Percentiles rank a stretch among this genome's conserved stretches.
Evolutionary conservation across 345 rosid species (phyloP).

Genomic region (Acer saccharum): DNA sequence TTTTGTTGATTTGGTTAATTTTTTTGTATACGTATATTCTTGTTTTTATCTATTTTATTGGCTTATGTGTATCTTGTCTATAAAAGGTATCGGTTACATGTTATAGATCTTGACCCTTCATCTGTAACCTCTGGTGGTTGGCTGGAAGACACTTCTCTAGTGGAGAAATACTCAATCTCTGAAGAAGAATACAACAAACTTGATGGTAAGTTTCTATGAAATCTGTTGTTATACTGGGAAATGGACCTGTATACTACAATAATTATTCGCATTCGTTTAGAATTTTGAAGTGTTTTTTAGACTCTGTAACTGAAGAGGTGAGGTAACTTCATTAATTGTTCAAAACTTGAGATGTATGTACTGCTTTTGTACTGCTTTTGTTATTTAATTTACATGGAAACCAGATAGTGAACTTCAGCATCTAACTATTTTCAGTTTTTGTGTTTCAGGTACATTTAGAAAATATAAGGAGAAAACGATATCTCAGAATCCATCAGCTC

Average conservation of each 20-base stretch:
- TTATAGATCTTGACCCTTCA: slow-evolving; percentile 85
- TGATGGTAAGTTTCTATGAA: slow-evolving; percentile 41
- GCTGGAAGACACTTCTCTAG: slow-evolving; percentile 92
- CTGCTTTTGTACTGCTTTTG: neutral
- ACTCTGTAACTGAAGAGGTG: neutral
- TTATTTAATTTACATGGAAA: neutral
- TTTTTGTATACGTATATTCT: neutral
- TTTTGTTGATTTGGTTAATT: neutral
- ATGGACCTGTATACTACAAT: neutral
- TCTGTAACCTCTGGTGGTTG: slow-evolving; percentile 92
- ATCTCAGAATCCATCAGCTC: slow-evolving; percentile 64
- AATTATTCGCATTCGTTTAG: neutral
- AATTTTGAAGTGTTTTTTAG: neutral
- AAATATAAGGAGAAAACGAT: slow-evolving; percentile 74
- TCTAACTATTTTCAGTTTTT: neutral
- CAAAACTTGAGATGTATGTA: neutral
- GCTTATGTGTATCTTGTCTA: slow-evolving; percentile 1
- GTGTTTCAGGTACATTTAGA: slow-evolving; percentile 69
- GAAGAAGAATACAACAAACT: slow-evolving; percentile 82
- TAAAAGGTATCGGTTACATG: slow-evolving; percentile 70
- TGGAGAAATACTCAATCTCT: slow-evolving; percentile 80
- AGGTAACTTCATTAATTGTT: neutral
- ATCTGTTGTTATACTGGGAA: neutral
- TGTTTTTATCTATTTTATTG: neutral
- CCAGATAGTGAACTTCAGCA: slow-evolving; percentile 3